Percentiles rank a stretch among this genome's conserved stretches.
Evolutionary conservation across 2,329 filamentous ascomycete species (phyloP).

Genomic region (Dothistroma septosporum): DNA sequence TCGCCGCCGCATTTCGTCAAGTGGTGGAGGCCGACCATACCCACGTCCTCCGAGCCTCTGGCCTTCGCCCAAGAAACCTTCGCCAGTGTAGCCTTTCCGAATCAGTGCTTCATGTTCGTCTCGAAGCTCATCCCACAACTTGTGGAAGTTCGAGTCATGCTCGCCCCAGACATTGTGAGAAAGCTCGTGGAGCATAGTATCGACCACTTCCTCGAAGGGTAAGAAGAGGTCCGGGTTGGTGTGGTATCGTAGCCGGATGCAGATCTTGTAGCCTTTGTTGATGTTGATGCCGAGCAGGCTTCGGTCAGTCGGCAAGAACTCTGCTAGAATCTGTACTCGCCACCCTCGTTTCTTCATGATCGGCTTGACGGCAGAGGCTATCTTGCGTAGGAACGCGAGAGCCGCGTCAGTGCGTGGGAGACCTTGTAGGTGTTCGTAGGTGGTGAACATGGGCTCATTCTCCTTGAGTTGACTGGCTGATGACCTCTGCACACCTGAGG

Average conservation of each 20-base stretch:
- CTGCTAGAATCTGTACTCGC: constrained; percentile 72
- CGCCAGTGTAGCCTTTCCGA: constrained; percentile 82
- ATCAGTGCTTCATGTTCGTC: constrained; percentile 75
- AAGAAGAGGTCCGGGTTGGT: constrained; percentile 73
- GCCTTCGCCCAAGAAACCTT: constrained; percentile 77
- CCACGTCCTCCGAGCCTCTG: constrained; percentile 63
- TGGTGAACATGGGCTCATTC: constrained; percentile 47
- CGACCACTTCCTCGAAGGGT: constrained; percentile 71
- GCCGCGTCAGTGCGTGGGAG: constrained; percentile 44
- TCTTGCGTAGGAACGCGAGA: constrained; percentile 64
- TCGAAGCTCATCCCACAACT: constrained; percentile 82
- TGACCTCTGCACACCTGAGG: constrained; percentile 32
- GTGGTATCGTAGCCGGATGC: constrained; percentile 73
- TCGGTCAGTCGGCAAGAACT: constrained; percentile 74
- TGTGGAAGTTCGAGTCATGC: constrained; percentile 78
- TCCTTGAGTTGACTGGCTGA: constrained; percentile 40
- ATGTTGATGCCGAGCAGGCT: constrained; percentile 77
- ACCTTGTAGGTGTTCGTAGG: constrained; percentile 48
- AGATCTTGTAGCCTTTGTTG: constrained; percentile 72
- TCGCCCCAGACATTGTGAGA: constrained; percentile 82
- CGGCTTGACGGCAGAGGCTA: constrained; percentile 86
- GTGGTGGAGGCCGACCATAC: constrained; percentile 54
- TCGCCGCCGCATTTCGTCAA: constrained; percentile 68
- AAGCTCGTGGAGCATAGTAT: constrained; percentile 93
- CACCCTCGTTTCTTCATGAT: constrained; percentile 86